Evolutionary conservation across 2,329 filamentous ascomycete genomes (phyloP).

Genomic region (Ceratocystiopsis minuta): DNA sequence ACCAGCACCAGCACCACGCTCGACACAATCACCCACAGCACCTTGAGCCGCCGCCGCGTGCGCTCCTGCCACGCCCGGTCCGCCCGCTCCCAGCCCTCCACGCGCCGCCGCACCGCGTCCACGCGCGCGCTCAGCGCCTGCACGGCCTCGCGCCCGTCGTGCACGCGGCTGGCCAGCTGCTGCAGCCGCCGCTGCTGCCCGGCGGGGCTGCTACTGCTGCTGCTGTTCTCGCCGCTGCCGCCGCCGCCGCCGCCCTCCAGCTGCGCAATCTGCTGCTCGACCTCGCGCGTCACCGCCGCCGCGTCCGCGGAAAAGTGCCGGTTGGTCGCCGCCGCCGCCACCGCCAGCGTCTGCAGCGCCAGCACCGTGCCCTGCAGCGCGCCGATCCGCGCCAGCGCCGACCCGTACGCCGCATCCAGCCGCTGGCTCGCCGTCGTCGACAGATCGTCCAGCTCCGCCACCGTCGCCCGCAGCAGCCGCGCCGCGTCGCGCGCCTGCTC

Average conservation of each 20-base stretch:
- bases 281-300: constrained; percentile 38
- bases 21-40: constrained; percentile 43
- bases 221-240: constrained; percentile 7
- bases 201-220: constrained; percentile 42
- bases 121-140: constrained; percentile 43
- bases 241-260: neutral
- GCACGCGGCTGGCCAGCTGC: constrained; percentile 42
- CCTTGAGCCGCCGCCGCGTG: constrained; percentile 42
- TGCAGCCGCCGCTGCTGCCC: constrained; percentile 46
- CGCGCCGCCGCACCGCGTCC: constrained; percentile 40
- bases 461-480: constrained; percentile 4
- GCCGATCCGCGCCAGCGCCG: constrained; percentile 50
- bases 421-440: constrained; percentile 44
- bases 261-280: constrained; percentile 33
- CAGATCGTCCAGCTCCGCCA: constrained; percentile 5
- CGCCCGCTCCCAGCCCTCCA: constrained; percentile 49
- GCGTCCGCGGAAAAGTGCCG: constrained; percentile 42
- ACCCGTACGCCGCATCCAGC: constrained; percentile 59
- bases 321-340: constrained; percentile 38
- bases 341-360: constrained; percentile 48
- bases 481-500: constrained; percentile 4
- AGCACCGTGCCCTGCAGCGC: constrained; percentile 45
- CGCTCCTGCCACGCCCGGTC: constrained; percentile 52
- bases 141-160: constrained; percentile 39
- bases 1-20: constrained; percentile 28